These are phyloP conservation scores for Sabuloglossum arenarium DNA, from an alignment of 495 filamentous ascomycete genomes.

Conservation along the genomic window DNA sequence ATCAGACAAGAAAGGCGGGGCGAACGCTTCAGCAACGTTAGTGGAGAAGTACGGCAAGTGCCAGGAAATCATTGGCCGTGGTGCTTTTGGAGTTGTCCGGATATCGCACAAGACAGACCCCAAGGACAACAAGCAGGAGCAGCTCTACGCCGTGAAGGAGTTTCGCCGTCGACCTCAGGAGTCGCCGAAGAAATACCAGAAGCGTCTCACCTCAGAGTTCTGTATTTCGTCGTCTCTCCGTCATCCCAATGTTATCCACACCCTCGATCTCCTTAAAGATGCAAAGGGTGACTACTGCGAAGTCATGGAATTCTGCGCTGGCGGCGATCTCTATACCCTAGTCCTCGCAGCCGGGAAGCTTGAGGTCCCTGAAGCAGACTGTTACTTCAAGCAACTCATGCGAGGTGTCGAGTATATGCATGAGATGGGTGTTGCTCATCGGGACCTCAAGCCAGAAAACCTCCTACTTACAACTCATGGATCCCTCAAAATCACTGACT, in stretches of 20 bases:
- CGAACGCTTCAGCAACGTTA: conserved; percentile 59
- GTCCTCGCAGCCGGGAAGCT: conserved; percentile 83
- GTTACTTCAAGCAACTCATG: conserved; percentile 99
- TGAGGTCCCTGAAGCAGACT: conserved; percentile 86
- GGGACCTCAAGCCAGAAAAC: conserved; percentile 89
- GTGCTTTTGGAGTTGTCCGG: conserved; percentile 90
- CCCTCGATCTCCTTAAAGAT: conserved; percentile 83
- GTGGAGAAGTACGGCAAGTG: conserved; percentile 98
- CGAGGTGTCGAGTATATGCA: conserved; percentile 98
- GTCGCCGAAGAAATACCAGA: conserved; percentile 90
- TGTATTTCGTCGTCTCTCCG: conserved; percentile 94
- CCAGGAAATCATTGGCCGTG: conserved; percentile 92
- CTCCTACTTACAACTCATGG: conserved; percentile 83
- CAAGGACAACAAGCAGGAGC: conserved; percentile 57
- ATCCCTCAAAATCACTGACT: conserved; percentile 96
- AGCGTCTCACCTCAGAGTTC: conserved; percentile 94
- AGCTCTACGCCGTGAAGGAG: conserved; percentile 94
- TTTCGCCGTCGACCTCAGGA: conserved; percentile 89
- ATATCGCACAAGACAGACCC: conserved; percentile 95
- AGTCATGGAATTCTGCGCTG: conserved; percentile 98
- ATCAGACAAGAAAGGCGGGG: conserved; percentile 51
- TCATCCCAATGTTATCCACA: conserved; percentile 97
- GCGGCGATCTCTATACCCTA: conserved; percentile 89
- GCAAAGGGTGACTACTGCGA: conserved; percentile 97
- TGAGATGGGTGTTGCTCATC: conserved; percentile 97